Evolutionary conservation across 169 alveolate genomes (phyloP), one percentile per base, ranked within the genome.

Genomic region (Miamiensis avidus): DNA sequence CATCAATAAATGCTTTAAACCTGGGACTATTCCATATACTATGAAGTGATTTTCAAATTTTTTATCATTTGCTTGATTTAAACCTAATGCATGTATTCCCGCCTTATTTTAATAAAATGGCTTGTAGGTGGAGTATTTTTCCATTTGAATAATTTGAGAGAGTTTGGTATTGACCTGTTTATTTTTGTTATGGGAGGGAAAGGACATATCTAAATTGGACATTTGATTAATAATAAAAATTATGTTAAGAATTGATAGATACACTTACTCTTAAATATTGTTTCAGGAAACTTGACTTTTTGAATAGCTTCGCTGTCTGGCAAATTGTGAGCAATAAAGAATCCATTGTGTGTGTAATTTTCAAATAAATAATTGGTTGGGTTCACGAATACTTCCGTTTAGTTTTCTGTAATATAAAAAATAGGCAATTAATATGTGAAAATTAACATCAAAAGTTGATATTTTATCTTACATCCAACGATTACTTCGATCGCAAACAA

Each of bases 1-100:
- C 91, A 82, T 87, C 69, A 87, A 73, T 16, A 87, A 88, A 78
- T 89, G 84, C 85, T 81, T 91, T 82, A 95, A 84, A 34, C 94
- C 95, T 74, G 92, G 65, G 4, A 93, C 95, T 0, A 95, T 93
- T n/a, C 97, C 97, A 78, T 96, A 95, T 29, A 95, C 95, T 32
- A 95, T 95, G 28, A 93, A 92, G 76, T 95, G 97, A 76, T 91
- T 92, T 76, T 92, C 96, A 31, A 95, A 89, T 65, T 86, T 92
- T 75, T 92, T 88, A 74, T 93, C 96, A 73, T 92, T 85, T 72
- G 82, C 89, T 74, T 89, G 82, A 11, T 89, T 87, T 31, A 88
- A 64, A 0, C 90, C 91, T 75, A 83, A 87, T 31, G 89, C 72
- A 11, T 89, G 83, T 0, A 91, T 83, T 29, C 87, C 84, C 1